Evolutionary conservation across 179 eudicot species (phyloP).

Genomic region (Nepenthes alata): DNA sequence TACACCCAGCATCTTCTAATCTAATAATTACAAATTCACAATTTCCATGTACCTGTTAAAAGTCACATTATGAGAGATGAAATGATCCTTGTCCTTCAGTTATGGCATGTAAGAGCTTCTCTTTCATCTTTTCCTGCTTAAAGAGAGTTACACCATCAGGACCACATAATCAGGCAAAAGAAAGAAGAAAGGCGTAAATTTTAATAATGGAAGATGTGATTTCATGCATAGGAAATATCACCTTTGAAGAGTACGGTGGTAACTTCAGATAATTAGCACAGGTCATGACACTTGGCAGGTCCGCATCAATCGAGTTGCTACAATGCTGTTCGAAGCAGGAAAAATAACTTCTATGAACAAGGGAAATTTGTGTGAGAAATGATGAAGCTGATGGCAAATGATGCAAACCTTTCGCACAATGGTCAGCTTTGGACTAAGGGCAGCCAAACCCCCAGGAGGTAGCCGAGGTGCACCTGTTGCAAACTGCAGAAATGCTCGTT

Average conservation of each 20-base stretch:
- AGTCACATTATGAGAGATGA: conserved; percentile 52
- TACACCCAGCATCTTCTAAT: conserved; percentile 14
- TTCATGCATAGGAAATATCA: conserved; percentile 7
- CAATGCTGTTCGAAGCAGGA: conserved; percentile 33
- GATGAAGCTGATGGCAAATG: neutral
- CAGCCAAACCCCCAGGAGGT: conserved; percentile 87
- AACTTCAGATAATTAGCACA: conserved; percentile 94
- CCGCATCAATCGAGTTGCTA: conserved; percentile 43
- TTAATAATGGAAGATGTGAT: neutral
- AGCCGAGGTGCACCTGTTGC: conserved; percentile 94
- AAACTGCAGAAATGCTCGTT: conserved; percentile 81
- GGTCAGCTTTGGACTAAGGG: conserved; percentile 85
- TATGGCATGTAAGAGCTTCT: conserved; percentile 79
- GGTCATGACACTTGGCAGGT: conserved; percentile 96
- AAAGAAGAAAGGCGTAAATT: neutral
- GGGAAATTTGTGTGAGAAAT: neutral
- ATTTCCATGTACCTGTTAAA: conserved; percentile 12
- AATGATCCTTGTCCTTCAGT: conserved; percentile 97
- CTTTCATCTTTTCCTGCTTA: conserved; percentile 73
- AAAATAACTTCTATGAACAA: neutral
- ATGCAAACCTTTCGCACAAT: conserved; percentile 75
- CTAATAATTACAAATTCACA: conserved; percentile 41
- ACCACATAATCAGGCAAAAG: neutral
- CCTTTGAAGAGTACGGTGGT: conserved; percentile 89
- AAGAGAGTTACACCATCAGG: neutral